Evolutionary conservation across 495 filamentous ascomycete genomes (phyloP).

Genomic region (Xylaria curta): DNA sequence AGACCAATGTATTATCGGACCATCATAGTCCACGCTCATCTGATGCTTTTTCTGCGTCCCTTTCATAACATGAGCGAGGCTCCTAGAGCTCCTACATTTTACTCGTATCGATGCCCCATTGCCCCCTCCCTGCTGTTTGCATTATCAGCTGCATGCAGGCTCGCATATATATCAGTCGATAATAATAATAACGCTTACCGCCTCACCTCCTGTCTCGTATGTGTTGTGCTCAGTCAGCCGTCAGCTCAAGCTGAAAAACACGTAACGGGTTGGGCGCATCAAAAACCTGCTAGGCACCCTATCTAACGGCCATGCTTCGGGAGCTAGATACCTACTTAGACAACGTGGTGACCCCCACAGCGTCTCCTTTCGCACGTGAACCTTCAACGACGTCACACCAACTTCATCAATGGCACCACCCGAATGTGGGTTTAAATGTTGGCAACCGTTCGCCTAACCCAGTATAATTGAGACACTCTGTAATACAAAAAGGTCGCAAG

Average conservation of each 20-base stretch:
- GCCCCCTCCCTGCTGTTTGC: slow-evolving; percentile 1
- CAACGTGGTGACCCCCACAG: slow-evolving; percentile 12
- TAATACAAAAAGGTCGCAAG: not conserved
- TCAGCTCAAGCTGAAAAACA: slow-evolving; percentile 2
- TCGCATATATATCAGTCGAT: slow-evolving; percentile 11
- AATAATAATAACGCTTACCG: not conserved
- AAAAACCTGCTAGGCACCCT: not conserved
- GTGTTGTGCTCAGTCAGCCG: slow-evolving; percentile 11
- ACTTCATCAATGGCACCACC: slow-evolving; percentile 14
- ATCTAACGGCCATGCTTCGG: not conserved
- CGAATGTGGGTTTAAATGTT: slow-evolving; percentile 7
- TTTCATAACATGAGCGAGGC: slow-evolving; percentile 55
- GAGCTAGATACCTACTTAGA: not conserved
- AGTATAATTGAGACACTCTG: not conserved
- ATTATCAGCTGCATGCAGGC: slow-evolving; percentile 10
- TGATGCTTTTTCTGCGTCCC: slow-evolving; percentile 35
- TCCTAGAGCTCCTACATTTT: slow-evolving; percentile 60
- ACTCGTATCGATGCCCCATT: not conserved
- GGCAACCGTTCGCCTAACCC: not conserved
- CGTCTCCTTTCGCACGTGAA: not conserved
- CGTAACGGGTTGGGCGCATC: not conserved
- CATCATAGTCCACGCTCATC: slow-evolving; percentile 63
- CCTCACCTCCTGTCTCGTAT: slow-evolving; percentile 5
- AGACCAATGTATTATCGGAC: slow-evolving; percentile 50
- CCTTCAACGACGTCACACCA: slow-evolving; percentile 24